Base-by-base conservation (phyloP, 2,329 filamentous ascomycete genomes). In the Colletotrichum endophyticum region DNA sequence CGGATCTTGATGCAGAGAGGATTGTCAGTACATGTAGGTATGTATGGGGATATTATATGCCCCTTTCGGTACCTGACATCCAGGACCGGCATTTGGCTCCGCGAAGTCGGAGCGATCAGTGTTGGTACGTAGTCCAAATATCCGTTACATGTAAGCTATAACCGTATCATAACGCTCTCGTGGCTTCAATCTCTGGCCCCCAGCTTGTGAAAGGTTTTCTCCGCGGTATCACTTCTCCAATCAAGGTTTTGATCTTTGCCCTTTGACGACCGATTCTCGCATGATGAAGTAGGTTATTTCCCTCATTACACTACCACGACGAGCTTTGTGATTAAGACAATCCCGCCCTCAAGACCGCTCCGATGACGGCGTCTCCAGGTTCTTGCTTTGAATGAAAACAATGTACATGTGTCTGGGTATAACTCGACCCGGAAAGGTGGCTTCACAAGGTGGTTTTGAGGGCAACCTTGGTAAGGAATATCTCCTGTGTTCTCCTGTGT, bases 391-490 rank as follows among this genome's bases (percentile, higher is more conserved):
- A n/a, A n/a, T n/a, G 39, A 6, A n/a, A 44, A n/a, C 9, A 11
- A 22, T 7, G 3, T 49, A n/a, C 39, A 22, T 11, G 39, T 49
- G 39, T 6, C 39, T 6, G n/a, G 44, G 11, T 22, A 13, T n/a
- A 13, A 22, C n/a, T 53, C n/a, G 44, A 53, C n/a, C 11, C 44
- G 2, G 11, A 22, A 53, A 53, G 44, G 11, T 53, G 44, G 3
- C n/a, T 53, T 49, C 39, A 1, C 44, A 53, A 22, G 44, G 44
- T 53, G n/a, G 1, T 53, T 7, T 19, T 22, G 11, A 22, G 19
- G 44, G 0, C 0, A 53, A 22, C 11, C n/a, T 53, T 53, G 1
- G 6, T 13, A 1, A 53, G n/a, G 6, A 53, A 53, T 8, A 0
- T 22, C 44, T 12, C n/a, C 44, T 22, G 6, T 53, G 11, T 53